Percentiles rank a stretch among this genome's conserved stretches.
Evolutionary conservation across 495 filamentous ascomycete genomes (phyloP).

Genomic region (Extremus antarcticus): DNA sequence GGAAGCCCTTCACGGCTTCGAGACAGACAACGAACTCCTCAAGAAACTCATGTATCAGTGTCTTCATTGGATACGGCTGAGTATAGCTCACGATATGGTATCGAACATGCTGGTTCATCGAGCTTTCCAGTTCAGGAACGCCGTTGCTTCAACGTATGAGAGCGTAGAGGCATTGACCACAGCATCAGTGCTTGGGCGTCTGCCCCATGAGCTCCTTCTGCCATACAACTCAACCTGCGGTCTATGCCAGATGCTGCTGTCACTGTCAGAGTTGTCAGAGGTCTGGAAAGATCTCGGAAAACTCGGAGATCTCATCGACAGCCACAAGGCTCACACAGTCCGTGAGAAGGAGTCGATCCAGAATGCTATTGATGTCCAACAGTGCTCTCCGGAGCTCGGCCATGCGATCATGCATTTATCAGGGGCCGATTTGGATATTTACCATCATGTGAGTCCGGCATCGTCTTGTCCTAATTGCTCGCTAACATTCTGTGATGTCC

Average conservation of each 20-base stretch:
- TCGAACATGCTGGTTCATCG: neutral
- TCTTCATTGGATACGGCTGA: neutral
- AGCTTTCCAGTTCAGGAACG: neutral
- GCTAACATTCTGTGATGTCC: neutral
- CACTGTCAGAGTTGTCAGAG: neutral
- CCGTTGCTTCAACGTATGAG: neutral
- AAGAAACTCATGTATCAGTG: neutral
- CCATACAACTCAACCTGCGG: neutral
- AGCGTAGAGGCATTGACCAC: neutral
- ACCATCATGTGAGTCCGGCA: neutral
- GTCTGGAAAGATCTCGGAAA: neutral
- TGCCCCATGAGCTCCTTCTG: neutral
- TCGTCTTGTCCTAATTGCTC: neutral
- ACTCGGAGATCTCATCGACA: neutral
- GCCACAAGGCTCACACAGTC: neutral
- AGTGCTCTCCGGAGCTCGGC: neutral
- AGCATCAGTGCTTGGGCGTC: neutral
- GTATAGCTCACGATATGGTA: neutral
- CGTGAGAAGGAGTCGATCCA: neutral
- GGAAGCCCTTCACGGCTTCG: neutral
- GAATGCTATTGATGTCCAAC: neutral
- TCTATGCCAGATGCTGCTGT: neutral
- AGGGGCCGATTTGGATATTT: neutral
- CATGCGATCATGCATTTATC: neutral
- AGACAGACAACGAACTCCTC: neutral